These are phyloP conservation scores for Eucalyptus camaldulensis DNA, from an alignment of 345 rosid genomes.

Conservation along the genomic window DNA sequence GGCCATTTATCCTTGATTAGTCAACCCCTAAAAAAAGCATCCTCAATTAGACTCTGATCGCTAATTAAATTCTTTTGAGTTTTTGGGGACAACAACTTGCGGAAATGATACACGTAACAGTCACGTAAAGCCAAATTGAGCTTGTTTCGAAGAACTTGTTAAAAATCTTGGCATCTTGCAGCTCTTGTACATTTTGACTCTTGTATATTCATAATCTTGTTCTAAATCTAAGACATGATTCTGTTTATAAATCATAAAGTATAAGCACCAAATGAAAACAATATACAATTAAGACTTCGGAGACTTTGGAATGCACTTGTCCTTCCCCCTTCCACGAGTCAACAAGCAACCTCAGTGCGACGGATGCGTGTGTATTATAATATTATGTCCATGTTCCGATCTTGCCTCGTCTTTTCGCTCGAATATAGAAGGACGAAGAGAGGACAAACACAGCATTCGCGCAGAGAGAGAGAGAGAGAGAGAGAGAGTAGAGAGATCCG, in stretches of 20 bases:
- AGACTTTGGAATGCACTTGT: background rate
- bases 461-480: background rate
- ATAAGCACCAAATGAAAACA: background rate
- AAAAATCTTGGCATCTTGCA: background rate
- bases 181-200: background rate
- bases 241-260: background rate
- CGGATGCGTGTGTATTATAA: background rate
- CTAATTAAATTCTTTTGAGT: background rate
- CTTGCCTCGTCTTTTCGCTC: background rate
- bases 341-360: background rate
- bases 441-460: background rate
- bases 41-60: background rate
- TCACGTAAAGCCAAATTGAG: background rate
- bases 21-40: background rate
- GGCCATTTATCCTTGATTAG: background rate
- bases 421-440: background rate
- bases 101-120: background rate
- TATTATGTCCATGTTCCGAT: background rate
- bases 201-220: background rate
- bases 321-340: background rate
- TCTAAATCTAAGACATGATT: background rate
- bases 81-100: background rate
- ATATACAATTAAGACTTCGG: background rate
- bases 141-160: background rate
- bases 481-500: background rate